Evolutionary conservation across 129 eudicot genomes (phyloP).

Genomic region (Arctium lappa): DNA sequence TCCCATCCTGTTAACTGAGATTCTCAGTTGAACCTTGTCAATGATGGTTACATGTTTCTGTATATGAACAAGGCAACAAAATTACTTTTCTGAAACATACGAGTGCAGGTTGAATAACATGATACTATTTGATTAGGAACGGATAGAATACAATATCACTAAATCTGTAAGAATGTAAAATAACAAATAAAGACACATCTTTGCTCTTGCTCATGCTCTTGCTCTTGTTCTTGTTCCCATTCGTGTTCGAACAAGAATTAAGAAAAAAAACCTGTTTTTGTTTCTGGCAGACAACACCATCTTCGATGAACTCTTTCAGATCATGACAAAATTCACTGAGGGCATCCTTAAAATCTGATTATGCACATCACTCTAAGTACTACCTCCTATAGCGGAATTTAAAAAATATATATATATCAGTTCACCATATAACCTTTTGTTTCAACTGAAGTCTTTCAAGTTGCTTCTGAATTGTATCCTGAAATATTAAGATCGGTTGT

Average conservation of each 20-base stretch:
- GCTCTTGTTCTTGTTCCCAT: conserved; percentile 14
- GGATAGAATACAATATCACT: conserved; percentile 28
- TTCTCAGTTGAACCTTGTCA: background rate
- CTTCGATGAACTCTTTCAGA: conserved; percentile 18
- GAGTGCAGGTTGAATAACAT: conserved; percentile 4
- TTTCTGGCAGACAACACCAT: conserved; percentile 19
- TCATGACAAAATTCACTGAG: conserved; percentile 33
- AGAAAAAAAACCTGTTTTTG: conserved; percentile 19
- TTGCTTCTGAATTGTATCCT: conserved; percentile 11
- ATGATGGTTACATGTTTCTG: conserved; percentile 5
- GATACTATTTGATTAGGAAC: conserved; percentile 28
- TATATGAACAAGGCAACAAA: background rate
- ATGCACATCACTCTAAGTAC: conserved; percentile 39
- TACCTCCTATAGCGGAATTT: conserved; percentile 33
- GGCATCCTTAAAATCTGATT: conserved; percentile 31
- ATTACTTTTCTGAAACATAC: background rate
- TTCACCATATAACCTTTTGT: conserved; percentile 19
- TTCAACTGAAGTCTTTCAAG: conserved; percentile 18
- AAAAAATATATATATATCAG: conserved; percentile 19
- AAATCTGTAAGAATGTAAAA: conserved; percentile 35
- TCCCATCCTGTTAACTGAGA: background rate
- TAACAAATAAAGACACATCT: conserved; percentile 25
- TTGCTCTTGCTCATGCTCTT: conserved; percentile 16
- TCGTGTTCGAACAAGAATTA: conserved; percentile 30
- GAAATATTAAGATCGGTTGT: conserved; percentile 58